Base-by-base conservation (phyloP, 2,329 filamentous ascomycete species). In the Rhexocercosporidium sp. region DNA sequence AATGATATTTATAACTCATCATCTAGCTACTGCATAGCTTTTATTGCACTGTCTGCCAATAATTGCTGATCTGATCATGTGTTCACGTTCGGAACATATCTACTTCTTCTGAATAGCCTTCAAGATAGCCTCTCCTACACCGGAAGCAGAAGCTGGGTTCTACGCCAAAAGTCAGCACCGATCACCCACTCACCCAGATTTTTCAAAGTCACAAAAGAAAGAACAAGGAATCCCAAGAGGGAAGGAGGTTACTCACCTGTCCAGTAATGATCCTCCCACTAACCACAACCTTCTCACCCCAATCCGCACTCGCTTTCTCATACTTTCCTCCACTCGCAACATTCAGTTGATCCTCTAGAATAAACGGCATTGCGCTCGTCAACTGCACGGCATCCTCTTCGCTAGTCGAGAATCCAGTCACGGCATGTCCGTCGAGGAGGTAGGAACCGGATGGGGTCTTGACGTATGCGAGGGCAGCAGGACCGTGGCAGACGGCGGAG, bases 401-500 rank as follows among this genome's bases (percentile, higher is more conserved):
- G 0, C 68, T 78, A 73, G 88, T 86, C 41, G 82, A 84, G 74
- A 89, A 88, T 11, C 85, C 88, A 0, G 88, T 90, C 27, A 88
- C 86, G 54, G 82, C 79, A 74, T 83, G 84, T 53, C 85, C 88
- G 59, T 82, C 78, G 46, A 92, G 77, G 11, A 91, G 78, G 60
- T 82, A 81, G 69, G 81, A 79, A 39, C 87, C 88, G 68, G 83
- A 80, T 5, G 79, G 70, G 22, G 83, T 74, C 73, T 83, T 85
- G 41, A 86, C 89, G 71, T 89, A 84, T 59, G 84, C 81, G 18
- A 92, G 81, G 14, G 85, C 90, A 3, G 85, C 86, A 2, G 90
- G 88, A 6, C 88, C 90, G 78, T 92, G 90, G 81, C 90, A 92
- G 54, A 92, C 88, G 3, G 90, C 87, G 0, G 86, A 81, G 16